Percentiles rank a stretch among this genome's conserved stretches.
phyloP scores from a whole-genome alignment of 2,329 filamentous ascomycete species.

The Coniochaeta sp. region DNA sequence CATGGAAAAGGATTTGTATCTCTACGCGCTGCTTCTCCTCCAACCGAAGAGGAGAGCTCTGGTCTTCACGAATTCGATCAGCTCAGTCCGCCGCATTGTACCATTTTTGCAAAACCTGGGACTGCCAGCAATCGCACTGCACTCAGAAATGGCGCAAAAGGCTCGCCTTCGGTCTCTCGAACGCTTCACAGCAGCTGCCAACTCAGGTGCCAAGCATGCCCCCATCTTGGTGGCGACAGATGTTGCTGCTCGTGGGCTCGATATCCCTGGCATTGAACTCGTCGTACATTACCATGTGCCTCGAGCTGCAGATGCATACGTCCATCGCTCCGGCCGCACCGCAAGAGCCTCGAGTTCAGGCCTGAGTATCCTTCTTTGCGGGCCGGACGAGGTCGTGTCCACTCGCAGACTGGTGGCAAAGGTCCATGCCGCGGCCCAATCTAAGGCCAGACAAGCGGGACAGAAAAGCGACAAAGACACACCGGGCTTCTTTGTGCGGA shows the following conservation, averaged over 20 bases:
- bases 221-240: slow-evolving; percentile 86
- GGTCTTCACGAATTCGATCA: slow-evolving; percentile 94
- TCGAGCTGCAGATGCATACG: slow-evolving; percentile 83
- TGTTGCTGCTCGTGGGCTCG: slow-evolving; percentile 85
- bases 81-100: slow-evolving; percentile 76
- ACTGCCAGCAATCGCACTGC: slow-evolving; percentile 68
- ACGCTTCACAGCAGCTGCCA: slow-evolving; percentile 63
- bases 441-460: slow-evolving; percentile 22
- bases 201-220: slow-evolving; percentile 21
- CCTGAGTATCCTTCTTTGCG: slow-evolving; percentile 79
- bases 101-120: slow-evolving; percentile 79
- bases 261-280: slow-evolving; percentile 83
- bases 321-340: slow-evolving; percentile 90
- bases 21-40: slow-evolving; percentile 80
- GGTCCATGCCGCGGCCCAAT: slow-evolving; percentile 60
- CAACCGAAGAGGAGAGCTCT: slow-evolving; percentile 75
- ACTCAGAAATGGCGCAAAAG: slow-evolving; percentile 95
- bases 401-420: slow-evolving; percentile 80
- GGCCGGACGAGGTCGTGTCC: slow-evolving; percentile 81
- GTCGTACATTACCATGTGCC: slow-evolving; percentile 95
- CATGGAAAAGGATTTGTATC: slow-evolving; percentile 94
- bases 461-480: slow-evolving; percentile 34
- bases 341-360: slow-evolving; percentile 74
- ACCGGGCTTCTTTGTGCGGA: slow-evolving; percentile 58
- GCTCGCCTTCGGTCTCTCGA: slow-evolving; percentile 89